Conservation (phyloP, 441 rosid genomes). For the Mallotus repandus region DNA sequence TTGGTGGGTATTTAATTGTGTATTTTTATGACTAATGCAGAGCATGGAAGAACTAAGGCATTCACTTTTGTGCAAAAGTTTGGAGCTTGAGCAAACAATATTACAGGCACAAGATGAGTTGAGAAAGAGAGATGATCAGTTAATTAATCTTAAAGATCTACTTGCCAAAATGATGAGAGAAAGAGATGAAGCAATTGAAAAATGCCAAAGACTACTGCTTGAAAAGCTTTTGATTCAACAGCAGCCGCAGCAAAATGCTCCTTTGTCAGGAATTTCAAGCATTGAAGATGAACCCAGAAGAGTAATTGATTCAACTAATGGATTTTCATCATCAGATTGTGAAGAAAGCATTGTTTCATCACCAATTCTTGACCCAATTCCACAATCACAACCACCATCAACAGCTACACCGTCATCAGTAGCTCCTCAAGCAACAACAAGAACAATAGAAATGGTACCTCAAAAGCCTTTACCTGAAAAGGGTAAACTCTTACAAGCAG, state of each 20-base stretch:
- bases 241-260: constrained; percentile 23
- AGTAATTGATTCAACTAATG: constrained; percentile 38
- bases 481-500: constrained; percentile 92
- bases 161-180: constrained; percentile 51
- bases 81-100: constrained; percentile 69
- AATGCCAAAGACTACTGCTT: constrained; percentile 41
- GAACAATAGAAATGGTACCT: constrained; percentile 33
- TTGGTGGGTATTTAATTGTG: constrained; percentile 1
- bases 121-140: constrained; percentile 52
- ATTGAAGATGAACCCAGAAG: constrained; percentile 53
- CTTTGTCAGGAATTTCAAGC: constrained; percentile 37
- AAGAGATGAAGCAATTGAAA: constrained; percentile 51
- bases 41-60: constrained; percentile 65
- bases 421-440: constrained; percentile 13
- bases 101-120: constrained; percentile 68
- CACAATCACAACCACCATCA: constrained; percentile 22
- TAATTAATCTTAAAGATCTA: constrained; percentile 51
- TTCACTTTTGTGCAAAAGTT: constrained; percentile 54
- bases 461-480: constrained; percentile 82
- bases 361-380: constrained; percentile 23
- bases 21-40: constrained; percentile 38
- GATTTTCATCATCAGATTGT: constrained; percentile 60
- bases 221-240: constrained; percentile 52
- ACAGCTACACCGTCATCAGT: constrained; percentile 25
- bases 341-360: constrained; percentile 95